Percentiles rank a stretch among this genome's conserved stretches.
These are phyloP conservation scores for Cercospora sp. DNA, from an alignment of 2,329 filamentous ascomycete species.

Conservation along the genomic window DNA sequence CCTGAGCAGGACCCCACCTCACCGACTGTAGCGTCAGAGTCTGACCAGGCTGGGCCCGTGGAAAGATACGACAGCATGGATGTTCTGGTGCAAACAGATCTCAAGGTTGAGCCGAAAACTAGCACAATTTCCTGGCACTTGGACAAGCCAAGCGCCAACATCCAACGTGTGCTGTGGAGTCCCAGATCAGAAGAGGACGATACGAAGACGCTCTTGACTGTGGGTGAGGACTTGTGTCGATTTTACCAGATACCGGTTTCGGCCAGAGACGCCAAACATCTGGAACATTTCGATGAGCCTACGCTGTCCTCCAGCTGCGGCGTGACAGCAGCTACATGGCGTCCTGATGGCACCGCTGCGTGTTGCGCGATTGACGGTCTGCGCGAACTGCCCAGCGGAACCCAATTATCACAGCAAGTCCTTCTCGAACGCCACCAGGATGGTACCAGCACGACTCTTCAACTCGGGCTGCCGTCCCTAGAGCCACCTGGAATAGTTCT, in stretches of 20 bases:
- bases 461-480: slow-evolving; percentile 28
- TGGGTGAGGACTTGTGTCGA: slow-evolving; percentile 38
- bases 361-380: slow-evolving; percentile 35
- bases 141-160: slow-evolving; percentile 34
- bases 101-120: slow-evolving; percentile 36
- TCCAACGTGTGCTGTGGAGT: slow-evolving; percentile 37
- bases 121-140: slow-evolving; percentile 39
- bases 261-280: slow-evolving; percentile 25
- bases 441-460: slow-evolving; percentile 25
- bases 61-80: slow-evolving; percentile 39
- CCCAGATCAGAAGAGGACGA: slow-evolving; percentile 28
- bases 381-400: slow-evolving; percentile 26
- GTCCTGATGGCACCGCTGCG: slow-evolving; percentile 36
- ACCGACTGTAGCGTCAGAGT: slow-evolving; percentile 31
- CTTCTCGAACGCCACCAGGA: slow-evolving; percentile 33
- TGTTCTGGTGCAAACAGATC: slow-evolving; percentile 39
- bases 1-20: slow-evolving; percentile 33
- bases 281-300: slow-evolving; percentile 33
- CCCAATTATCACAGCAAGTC: slow-evolving; percentile 24
- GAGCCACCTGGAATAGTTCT: slow-evolving; percentile 34
- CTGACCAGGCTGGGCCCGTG: slow-evolving; percentile 29
- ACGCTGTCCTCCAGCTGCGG: slow-evolving; percentile 30
- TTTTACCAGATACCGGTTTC: slow-evolving; percentile 37
- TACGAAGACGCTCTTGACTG: slow-evolving; percentile 34
- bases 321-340: slow-evolving; percentile 40